Evolutionary conservation across 129 eudicot genomes (phyloP), one percentile per base, ranked within the genome.

Genomic region (Lactuca saligna): DNA sequence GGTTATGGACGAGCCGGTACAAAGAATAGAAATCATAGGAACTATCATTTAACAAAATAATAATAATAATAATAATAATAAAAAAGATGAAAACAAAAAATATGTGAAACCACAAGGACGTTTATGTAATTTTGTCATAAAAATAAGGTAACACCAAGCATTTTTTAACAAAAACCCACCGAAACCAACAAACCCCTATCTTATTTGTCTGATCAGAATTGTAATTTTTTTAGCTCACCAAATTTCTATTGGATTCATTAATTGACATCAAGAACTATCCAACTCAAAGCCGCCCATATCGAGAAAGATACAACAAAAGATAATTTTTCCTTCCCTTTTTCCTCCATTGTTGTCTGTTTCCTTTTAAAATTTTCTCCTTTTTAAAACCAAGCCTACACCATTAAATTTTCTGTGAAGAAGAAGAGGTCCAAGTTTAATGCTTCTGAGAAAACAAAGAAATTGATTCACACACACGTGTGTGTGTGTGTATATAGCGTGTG

Each of bases 211-310:
- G 7, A 60, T 44, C 3, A 71, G 58, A 57, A 75, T 17, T 31
- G 68, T 34, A 20, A 34, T 34, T 74, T 67, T 74, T 65, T 74
- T 31, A 14, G 49, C 15, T 34, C 61, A 74, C 74, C 74, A 67
- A 51, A 67, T 59, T 67, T 60, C 29, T 15, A 67, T 68, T 58
- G 60, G 49, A 63, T 66, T 49, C 68, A 75, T 75, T 67, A 35
- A 75, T 66, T 75, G 49, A 17, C 55, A 66, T 75, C 49, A 70
- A 61, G 25, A 67, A 51, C 65, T 59, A 55, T 80, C 80, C 78
- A 53, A 75, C 75, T 61, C 62, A 63, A 76, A 76, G 85, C 82
- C 82, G 82, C 76, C 72, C 85, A 62, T 72, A 68, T 73, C 66
- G 60, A 76, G 79, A 74, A 79, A 79, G 70, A 68, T 63, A 29